phyloP scores from a whole-genome alignment of 352 stramenopile species.

The Phytophthora pistaciae region DNA sequence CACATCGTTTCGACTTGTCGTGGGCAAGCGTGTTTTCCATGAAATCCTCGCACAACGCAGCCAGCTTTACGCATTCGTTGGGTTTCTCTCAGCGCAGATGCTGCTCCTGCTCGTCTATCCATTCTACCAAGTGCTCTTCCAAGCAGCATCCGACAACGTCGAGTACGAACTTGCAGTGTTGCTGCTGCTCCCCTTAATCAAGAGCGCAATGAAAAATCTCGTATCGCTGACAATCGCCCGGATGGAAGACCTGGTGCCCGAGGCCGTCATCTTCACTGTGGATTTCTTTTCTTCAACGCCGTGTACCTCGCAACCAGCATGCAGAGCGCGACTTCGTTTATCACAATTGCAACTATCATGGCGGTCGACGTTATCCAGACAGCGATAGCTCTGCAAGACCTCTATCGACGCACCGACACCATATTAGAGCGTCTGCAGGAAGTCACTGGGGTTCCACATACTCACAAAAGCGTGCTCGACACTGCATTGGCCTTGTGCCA shows the following conservation, averaged over 20 bases:
- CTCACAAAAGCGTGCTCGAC: not conserved
- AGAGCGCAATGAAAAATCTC: constrained; percentile 25
- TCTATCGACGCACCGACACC: constrained; percentile 4
- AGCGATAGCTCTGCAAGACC: constrained; percentile 1
- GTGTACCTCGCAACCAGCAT: constrained; percentile 26
- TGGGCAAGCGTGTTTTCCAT: not conserved
- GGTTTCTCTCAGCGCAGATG: constrained; percentile 20
- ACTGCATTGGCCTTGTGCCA: constrained; percentile 1
- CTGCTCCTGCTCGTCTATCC: constrained; percentile 20
- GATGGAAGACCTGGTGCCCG: constrained; percentile 23
- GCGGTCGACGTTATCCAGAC: constrained; percentile 5
- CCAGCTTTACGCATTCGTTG: constrained; percentile 7
- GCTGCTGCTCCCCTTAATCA: constrained; percentile 15
- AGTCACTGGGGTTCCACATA: not conserved
- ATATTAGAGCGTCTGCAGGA: constrained; percentile 5
- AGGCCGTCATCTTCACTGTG: constrained; percentile 25
- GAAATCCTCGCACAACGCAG: not conserved
- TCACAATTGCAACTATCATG: constrained; percentile 12
- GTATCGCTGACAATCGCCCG: constrained; percentile 14
- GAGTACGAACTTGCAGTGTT: constrained; percentile 8
- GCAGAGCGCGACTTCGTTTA: constrained; percentile 14
- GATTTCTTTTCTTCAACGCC: constrained; percentile 35
- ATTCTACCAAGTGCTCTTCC: constrained; percentile 18
- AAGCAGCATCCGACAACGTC: not conserved
- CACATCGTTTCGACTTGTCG: not conserved